Percentiles rank a stretch among this genome's conserved stretches.
Conservation (phyloP, 805 yeast genomes). For the Candida maris region DNA sequence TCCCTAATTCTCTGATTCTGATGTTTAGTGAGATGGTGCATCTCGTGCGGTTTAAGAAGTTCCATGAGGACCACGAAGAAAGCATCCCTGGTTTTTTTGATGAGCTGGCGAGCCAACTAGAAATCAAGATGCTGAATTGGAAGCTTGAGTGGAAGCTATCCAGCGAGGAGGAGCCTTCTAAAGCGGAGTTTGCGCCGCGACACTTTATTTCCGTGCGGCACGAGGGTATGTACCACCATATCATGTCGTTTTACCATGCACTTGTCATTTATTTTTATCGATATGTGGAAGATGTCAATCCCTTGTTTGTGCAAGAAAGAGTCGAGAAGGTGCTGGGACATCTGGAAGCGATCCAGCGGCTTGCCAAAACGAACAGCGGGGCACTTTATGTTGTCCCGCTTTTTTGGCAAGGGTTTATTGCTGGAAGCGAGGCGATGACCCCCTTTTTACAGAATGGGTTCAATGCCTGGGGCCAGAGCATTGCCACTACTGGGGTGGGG, state of each 20-base stretch:
- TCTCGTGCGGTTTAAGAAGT: slow-evolving; percentile 58
- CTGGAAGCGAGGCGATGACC: slow-evolving; percentile 75
- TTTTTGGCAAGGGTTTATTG: slow-evolving; percentile 87
- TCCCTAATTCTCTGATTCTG: slow-evolving; percentile 74
- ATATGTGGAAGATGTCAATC: slow-evolving; percentile 52
- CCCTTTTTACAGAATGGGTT: slow-evolving; percentile 57
- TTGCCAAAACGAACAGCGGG: slow-evolving; percentile 47
- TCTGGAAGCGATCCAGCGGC: slow-evolving; percentile 55
- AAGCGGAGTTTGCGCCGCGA: slow-evolving; percentile 10
- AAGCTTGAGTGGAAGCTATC: slow-evolving; percentile 66
- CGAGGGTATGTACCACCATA: slow-evolving; percentile 76
- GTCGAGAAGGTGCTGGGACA: slow-evolving; percentile 61
- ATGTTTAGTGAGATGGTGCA: slow-evolving; percentile 72
- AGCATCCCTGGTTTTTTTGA: slow-evolving; percentile 34
- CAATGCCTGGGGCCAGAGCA: slow-evolving; percentile 69
- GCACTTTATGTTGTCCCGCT: slow-evolving; percentile 65
- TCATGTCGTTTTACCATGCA: slow-evolving; percentile 72
- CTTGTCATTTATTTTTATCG: slow-evolving; percentile 68
- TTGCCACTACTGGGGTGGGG: slow-evolving; percentile 59
- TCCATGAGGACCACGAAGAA: slow-evolving; percentile 37
- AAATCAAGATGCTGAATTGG: slow-evolving; percentile 59
- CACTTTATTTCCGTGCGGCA: slow-evolving; percentile 51
- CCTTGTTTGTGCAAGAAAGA: slow-evolving; percentile 56
- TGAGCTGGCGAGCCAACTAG: slow-evolving; percentile 38
- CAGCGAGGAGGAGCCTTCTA: slow-evolving; percentile 24